phyloP scores from a whole-genome alignment of 257 asterid genomes.

The Rhazya stricta region DNA sequence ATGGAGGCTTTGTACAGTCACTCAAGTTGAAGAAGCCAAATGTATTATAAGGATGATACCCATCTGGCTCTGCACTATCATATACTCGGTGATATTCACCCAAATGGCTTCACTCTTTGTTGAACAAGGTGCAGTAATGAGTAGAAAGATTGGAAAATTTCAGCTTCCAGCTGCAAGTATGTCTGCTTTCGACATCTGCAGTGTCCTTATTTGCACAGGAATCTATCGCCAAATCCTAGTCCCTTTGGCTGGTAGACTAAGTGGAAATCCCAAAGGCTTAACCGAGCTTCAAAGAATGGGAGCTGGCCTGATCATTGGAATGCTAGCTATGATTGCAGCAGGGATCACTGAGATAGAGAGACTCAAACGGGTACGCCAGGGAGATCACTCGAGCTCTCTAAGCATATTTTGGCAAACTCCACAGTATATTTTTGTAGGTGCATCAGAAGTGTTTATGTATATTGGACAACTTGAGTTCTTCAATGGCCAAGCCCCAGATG shows the following conservation, averaged over 20 bases:
- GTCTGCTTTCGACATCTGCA: conserved; percentile 69
- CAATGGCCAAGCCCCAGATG: conserved; percentile 76
- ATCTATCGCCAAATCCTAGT: conserved; percentile 47
- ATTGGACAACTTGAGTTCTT: conserved; percentile 74
- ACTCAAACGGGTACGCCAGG: conserved; percentile 33
- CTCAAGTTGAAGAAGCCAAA: conserved; percentile 81
- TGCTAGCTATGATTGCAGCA: conserved; percentile 67
- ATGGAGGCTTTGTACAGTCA: conserved; percentile 68
- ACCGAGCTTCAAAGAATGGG: conserved; percentile 90
- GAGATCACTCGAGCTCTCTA: conserved; percentile 31
- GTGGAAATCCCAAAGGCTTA: conserved; percentile 49
- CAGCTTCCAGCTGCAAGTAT: conserved; percentile 76
- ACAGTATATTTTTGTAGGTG: conserved; percentile 66
- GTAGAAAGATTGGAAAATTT: conserved; percentile 35
- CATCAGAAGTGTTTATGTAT: conserved; percentile 85
- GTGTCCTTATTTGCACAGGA: conserved; percentile 59
- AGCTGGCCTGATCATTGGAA: conserved; percentile 56
- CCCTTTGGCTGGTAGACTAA: conserved; percentile 42
- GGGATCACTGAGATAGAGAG: conserved; percentile 44
- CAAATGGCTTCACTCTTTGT: conserved; percentile 85
- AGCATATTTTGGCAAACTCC: conserved; percentile 74
- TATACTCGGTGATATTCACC: conserved; percentile 70
- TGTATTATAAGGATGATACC: conserved; percentile 68
- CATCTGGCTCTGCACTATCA: conserved; percentile 73
- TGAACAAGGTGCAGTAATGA: conserved; percentile 72